Percentiles rank a stretch among this genome's conserved stretches.
Evolutionary conservation across 2,329 filamentous ascomycete species (phyloP).

Genomic region (Epichloe glyceriae): DNA sequence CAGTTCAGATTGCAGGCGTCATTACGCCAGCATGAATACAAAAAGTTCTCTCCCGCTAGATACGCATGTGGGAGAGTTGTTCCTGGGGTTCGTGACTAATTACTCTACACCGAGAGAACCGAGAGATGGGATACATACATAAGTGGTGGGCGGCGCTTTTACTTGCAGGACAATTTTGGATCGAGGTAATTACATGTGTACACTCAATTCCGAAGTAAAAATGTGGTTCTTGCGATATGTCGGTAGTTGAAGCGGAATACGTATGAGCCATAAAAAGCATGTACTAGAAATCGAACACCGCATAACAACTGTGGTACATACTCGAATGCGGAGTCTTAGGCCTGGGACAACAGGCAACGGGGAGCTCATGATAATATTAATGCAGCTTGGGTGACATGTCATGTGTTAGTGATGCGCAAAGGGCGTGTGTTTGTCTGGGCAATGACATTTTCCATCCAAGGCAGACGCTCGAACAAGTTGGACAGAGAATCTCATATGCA

Average conservation of each 20-base stretch:
- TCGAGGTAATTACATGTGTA: too few relatives aligned
- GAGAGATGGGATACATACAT: too few relatives aligned
- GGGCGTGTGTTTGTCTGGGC: background rate
- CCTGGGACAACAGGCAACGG: background rate
- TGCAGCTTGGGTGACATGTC: conserved; percentile 1
- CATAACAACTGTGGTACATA: background rate
- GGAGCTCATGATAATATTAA: background rate
- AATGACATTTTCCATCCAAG: background rate
- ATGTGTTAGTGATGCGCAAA: conserved; percentile 1
- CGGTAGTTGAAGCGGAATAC: background rate
- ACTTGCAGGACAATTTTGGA: too few relatives aligned
- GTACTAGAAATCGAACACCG: background rate
- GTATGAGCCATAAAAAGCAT: background rate
- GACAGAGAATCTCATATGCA: background rate
- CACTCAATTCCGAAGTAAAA: too few relatives aligned
- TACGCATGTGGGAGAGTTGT: background rate
- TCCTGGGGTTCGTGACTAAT: background rate
- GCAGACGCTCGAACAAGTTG: background rate
- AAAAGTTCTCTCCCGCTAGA: background rate
- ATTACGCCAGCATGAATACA: background rate
- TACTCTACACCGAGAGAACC: background rate
- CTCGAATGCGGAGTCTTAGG: background rate
- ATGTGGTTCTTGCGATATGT: too few relatives aligned
- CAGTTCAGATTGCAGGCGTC: conserved; percentile 3
- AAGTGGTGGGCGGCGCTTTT: too few relatives aligned